Base-by-base conservation (phyloP, 2,329 filamentous ascomycete species). In the Cytospora chrysosperma region DNA sequence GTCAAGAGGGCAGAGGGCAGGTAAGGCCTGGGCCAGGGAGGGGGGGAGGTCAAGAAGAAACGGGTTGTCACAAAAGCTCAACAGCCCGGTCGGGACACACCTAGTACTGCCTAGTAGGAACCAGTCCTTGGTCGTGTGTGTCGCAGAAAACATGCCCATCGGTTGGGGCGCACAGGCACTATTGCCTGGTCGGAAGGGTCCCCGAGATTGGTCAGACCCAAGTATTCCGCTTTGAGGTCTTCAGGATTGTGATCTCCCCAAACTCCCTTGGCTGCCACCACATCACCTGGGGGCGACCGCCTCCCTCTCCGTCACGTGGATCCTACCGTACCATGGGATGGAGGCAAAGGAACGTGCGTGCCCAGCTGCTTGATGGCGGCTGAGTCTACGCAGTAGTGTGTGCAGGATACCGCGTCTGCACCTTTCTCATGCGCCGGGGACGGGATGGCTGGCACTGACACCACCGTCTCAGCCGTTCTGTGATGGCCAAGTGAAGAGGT, bases 361-460 rank as follows among this genome's bases (percentile, higher is more conserved):
- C n/a, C n/a, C n/a, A n/a, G n/a, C n/a, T n/a, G n/a, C 32, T 34
- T 9, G 54, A 61, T 34, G 51, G 52, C 57, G 49, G 49, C 27
- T 50, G 30, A 53, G 43, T 55, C 53, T 64, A 21, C 40, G 40
- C 40, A 43, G 40, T 43, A 61, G 56, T 49, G 47, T 54, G 55
- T 57, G 40, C 53, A 49, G 64, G 37, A 57, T 54, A 40, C 53
- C 56, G 37, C 30, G 3, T 34, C 32, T n/a, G 47, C 32, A 34
- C 13, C 32, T 15, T 40, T 54, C 54, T 62, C 34, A 61, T 55
- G 56, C 32, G 51, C 28, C 49, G 28, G 60, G 37, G 61, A 59
- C 61, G 56, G 59, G 63, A 59, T 59, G 63, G 59, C 56, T 51
- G 56, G 52, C 56, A 65, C 52, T 62, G 54, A 51, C 63, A 49